phyloP scores from a whole-genome alignment of 768 basidiomycete species.

The Calvatia gigantea region DNA sequence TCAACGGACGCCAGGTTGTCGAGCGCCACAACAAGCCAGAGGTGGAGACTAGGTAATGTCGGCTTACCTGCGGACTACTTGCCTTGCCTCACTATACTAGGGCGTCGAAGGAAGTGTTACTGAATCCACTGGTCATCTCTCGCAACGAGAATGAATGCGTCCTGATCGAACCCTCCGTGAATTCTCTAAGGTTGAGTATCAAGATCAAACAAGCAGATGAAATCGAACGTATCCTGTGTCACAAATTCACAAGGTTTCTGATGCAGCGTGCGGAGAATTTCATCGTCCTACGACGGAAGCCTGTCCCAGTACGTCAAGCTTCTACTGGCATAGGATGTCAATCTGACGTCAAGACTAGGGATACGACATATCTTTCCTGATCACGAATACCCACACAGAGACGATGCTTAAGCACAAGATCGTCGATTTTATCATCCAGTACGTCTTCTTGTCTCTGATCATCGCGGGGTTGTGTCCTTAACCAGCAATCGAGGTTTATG shows the following conservation, averaged over 20 bases:
- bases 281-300: constrained; percentile 92
- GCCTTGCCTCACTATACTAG: constrained; percentile 34
- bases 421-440: constrained; percentile 99
- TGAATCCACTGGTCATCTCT: constrained; percentile 91
- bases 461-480: neutral
- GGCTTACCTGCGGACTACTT: neutral
- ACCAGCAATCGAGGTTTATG: constrained; percentile 68
- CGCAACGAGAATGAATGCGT: constrained; percentile 98
- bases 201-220: constrained; percentile 99
- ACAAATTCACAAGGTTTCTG: constrained; percentile 99
- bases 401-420: constrained; percentile 99
- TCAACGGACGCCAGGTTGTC: constrained; percentile 61
- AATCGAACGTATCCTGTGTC: constrained; percentile 94
- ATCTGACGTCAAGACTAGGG: constrained; percentile 51
- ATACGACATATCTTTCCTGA: constrained; percentile 97
- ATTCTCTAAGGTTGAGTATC: constrained; percentile 95
- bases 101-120: constrained; percentile 88
- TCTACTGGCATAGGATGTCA: neutral
- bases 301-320: constrained; percentile 63
- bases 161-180: constrained; percentile 94
- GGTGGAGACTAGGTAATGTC: constrained; percentile 78
- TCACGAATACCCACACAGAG: constrained; percentile 95
- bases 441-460: constrained; percentile 21
- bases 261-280: constrained; percentile 99
- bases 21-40: constrained; percentile 98